Evolutionary conservation across 129 eudicot species (phyloP), one percentile per base, ranked within the genome.

Genomic region (Chrysanthemum lavandulifolium): DNA sequence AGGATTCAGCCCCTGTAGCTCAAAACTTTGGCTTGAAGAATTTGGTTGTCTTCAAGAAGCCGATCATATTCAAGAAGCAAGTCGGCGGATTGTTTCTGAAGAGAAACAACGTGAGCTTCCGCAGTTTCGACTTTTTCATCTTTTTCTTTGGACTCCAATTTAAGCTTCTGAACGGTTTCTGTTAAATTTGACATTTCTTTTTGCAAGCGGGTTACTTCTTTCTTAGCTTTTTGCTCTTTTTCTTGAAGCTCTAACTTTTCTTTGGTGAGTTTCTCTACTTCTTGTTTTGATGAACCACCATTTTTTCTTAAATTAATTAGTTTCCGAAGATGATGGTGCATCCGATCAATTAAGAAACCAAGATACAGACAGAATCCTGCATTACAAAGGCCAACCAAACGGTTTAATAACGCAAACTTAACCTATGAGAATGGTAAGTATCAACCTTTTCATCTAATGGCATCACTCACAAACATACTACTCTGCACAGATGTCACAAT

Each of bases 61-160:
- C 97, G 87, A 67, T 93, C 98, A 65, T 93, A 93, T 71, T 93
- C 97, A 6, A 93, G 90, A 73, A 93, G 98, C 68, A 93, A 81
- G 81, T 93, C 98, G 7, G 98, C 96, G 49, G 96, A 86, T 77
- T 93, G 98, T 82, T 90, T 93, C 72, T 93, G 98, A 18, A 93
- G 95, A 61, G 98, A 79, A 65, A 83, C 81, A 23, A 93, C 98
- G 70, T 93, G 97, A 72, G 84, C 88, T 80, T 89, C 98, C 3
- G 97, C 98, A 6, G 87, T 88, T 73, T 84, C 92, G 48, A 93
- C 78, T 71, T 78, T 67, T 70, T 76, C 87, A 80, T 89, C 96
- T 76, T 93, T 93, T 70, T 87, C 89, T 51, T 76, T 77, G 2
- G 84, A 82, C 64, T 86, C 98, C 68, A 61, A 13, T 76, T 86